Percentiles rank a stretch among this genome's conserved stretches.
phyloP scores from a whole-genome alignment of 202 grass and related monocot species.

The Setaria italica region DNA sequence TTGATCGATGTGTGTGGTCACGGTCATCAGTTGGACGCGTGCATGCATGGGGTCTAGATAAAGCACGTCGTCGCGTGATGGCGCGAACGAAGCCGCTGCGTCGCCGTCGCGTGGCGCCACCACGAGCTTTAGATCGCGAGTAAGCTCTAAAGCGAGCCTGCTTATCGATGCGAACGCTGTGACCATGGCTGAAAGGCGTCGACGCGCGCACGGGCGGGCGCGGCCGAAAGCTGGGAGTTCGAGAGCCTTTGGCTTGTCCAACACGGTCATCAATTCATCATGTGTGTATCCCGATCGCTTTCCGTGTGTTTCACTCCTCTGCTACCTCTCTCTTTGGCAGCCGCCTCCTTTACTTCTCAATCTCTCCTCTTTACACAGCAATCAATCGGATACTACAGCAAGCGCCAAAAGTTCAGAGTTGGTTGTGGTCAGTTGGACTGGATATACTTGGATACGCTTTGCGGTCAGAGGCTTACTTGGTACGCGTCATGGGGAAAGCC shows the following conservation, averaged over 20 bases:
- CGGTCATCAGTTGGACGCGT: no score
- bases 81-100: no score
- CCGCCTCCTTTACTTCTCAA: slow-evolving; percentile 9
- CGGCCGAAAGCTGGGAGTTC: no score
- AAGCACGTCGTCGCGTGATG: background rate
- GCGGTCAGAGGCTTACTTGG: background rate
- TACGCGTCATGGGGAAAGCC: background rate
- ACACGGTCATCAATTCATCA: background rate
- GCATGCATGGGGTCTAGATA: no score
- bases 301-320: slow-evolving; percentile 43
- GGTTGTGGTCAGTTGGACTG: background rate
- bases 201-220: no score
- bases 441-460: background rate
- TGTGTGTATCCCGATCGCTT: slow-evolving; percentile 26
- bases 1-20: no score
- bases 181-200: no score
- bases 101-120: no score
- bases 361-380: background rate
- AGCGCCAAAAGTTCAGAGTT: background rate
- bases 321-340: background rate
- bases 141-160: no score
- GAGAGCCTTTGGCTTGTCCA: no score
- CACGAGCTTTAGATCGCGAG: no score
- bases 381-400: background rate
- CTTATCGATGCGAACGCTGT: no score